Evolutionary conservation across 1,139 yeast genomes (phyloP).

Genomic region (Candida tetrigidarum): DNA sequence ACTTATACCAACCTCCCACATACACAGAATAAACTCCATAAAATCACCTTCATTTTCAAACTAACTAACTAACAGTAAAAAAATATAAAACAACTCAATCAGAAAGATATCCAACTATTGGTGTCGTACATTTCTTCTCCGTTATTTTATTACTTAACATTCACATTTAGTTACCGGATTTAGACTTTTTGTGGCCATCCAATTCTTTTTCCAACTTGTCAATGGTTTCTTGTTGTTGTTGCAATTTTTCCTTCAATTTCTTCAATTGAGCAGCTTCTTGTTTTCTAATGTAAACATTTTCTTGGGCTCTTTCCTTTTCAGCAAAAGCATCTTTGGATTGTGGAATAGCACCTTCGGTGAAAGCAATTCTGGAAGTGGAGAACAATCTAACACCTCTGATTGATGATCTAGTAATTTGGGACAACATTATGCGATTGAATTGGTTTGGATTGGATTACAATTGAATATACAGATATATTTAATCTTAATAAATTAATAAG

Average conservation of each 20-base stretch:
- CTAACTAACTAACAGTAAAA: too few relatives aligned
- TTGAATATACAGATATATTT: too few relatives aligned
- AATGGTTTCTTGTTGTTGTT: conserved; percentile 49
- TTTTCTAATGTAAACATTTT: conserved; percentile 46
- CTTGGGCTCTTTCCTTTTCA: conserved; percentile 52
- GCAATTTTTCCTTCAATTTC: conserved; percentile 49
- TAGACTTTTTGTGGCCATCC: conserved; percentile 39
- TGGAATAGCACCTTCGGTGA: conserved; percentile 30
- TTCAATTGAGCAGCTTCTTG: conserved; percentile 55
- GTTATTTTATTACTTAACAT: not conserved
- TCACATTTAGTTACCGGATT: conserved; percentile 1
- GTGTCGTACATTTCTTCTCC: too few relatives aligned
- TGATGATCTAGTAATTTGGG: conserved; percentile 34
- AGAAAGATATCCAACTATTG: too few relatives aligned
- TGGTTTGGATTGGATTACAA: too few relatives aligned
- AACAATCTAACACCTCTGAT: conserved; percentile 39
- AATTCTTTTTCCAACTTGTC: conserved; percentile 46
- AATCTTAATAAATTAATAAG: conserved; percentile 1
- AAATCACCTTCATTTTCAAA: too few relatives aligned
- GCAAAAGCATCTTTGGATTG: conserved; percentile 37
- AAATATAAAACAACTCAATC: too few relatives aligned
- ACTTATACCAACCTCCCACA: too few relatives aligned
- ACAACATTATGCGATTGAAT: conserved; percentile 26
- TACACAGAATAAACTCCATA: not conserved
- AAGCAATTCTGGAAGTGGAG: conserved; percentile 39